A percentile compares a stretch with the other conserved stretches of the same genome.
Conservation (phyloP, 495 filamentous ascomycete species). For the Penicillium cataractarum region DNA sequence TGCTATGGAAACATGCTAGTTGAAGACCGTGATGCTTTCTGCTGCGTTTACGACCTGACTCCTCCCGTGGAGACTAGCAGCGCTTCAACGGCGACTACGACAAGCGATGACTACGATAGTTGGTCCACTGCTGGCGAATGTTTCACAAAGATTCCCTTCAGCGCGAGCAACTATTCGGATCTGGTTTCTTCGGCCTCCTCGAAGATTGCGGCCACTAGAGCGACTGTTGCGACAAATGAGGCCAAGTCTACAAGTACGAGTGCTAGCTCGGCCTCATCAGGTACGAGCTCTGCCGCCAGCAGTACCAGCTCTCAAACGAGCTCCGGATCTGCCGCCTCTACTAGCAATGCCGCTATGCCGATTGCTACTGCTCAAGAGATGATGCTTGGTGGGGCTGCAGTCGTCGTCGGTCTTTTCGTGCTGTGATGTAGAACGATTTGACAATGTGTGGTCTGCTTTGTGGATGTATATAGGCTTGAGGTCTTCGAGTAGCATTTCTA, state of each 20-base stretch:
- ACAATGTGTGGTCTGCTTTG: neutral
- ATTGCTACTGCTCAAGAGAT: constrained; percentile 15
- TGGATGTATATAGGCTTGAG: neutral
- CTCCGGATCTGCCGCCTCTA: constrained; percentile 13
- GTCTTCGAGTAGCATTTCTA: no score
- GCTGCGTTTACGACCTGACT: constrained; percentile 20
- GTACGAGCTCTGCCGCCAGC: neutral
- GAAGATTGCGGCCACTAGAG: constrained; percentile 16
- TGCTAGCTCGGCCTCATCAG: neutral
- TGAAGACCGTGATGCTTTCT: constrained; percentile 10
- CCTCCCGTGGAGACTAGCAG: neutral
- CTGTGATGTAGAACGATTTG: constrained; percentile 9
- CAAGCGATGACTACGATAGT: constrained; percentile 4
- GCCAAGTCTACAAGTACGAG: constrained; percentile 5
- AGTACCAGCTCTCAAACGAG: neutral
- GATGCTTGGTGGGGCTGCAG: constrained; percentile 17
- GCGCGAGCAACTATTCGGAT: constrained; percentile 22
- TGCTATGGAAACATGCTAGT: constrained; percentile 22
- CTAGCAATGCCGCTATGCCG: constrained; percentile 21
- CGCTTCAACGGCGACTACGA: constrained; percentile 6
- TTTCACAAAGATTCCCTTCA: constrained; percentile 20
- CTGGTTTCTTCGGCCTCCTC: constrained; percentile 23
- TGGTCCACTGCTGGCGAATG: constrained; percentile 13
- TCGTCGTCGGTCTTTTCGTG: constrained; percentile 18
- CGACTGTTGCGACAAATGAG: neutral